phyloP scores from a whole-genome alignment of 495 filamentous ascomycete species.

The Rostrohypoxylon terebratum region DNA sequence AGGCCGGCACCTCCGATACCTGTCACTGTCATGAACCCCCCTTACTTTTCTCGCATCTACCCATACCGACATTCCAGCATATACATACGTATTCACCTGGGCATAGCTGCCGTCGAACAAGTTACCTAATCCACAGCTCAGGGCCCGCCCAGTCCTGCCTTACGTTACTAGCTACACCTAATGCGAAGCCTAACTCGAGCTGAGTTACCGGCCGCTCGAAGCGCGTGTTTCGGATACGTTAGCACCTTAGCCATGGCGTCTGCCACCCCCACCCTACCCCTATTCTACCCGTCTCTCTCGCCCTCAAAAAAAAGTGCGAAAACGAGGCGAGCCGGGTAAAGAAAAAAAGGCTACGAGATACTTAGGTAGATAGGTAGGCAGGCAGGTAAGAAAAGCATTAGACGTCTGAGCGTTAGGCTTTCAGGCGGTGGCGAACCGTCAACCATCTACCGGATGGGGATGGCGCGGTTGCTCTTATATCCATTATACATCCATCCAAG shows the following conservation, averaged over 20 bases:
- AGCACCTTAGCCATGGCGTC: background rate
- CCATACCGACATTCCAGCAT: background rate
- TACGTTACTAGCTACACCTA: background rate
- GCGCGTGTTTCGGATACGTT: conserved; percentile 21
- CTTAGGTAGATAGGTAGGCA: background rate
- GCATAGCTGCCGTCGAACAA: background rate
- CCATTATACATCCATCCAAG: no score
- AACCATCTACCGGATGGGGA: background rate
- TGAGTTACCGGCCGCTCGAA: no score
- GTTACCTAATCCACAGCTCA: background rate
- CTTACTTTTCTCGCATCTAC: conserved; percentile 1
- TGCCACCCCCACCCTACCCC: background rate
- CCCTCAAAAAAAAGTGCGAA: no score
- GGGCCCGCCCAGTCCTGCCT: background rate
- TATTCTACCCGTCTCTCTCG: background rate
- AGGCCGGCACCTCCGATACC: background rate
- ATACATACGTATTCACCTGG: background rate
- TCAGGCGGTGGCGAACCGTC: conserved; percentile 1
- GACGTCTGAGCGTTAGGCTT: background rate
- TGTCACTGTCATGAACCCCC: background rate
- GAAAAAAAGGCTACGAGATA: background rate
- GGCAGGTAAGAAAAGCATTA: background rate
- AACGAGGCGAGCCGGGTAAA: no score
- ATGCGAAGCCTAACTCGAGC: no score
- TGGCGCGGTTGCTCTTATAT: background rate